phyloP scores from a whole-genome alignment of 1,139 yeast genomes.

The Debaryomyces udenii region DNA sequence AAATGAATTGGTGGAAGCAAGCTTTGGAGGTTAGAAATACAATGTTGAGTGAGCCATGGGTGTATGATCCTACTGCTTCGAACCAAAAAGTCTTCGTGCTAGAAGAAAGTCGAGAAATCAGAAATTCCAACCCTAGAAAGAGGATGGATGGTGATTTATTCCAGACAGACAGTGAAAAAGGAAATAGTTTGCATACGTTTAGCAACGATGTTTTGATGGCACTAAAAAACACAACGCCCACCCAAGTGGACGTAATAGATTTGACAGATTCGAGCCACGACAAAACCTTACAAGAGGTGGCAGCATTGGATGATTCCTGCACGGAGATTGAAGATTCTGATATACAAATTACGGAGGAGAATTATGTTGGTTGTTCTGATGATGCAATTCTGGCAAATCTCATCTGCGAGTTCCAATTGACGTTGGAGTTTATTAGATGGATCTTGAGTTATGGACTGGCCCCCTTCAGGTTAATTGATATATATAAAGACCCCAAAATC shows the following conservation, averaged over 20 bases:
- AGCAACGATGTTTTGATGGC: conserved; percentile 1
- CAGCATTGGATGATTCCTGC: neutral
- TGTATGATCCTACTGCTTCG: conserved; percentile 17
- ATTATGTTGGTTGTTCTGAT: conserved; percentile 7
- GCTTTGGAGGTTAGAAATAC: conserved; percentile 27
- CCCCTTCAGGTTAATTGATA: conserved; percentile 27
- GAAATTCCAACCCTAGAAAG: too few relatives aligned
- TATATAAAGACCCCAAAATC: conserved; percentile 28
- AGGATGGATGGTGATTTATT: too few relatives aligned
- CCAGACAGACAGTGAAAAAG: neutral
- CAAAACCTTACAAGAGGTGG: conserved; percentile 5
- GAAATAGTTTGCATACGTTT: neutral
- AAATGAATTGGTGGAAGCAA: conserved; percentile 37
- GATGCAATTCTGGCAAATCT: conserved; percentile 17
- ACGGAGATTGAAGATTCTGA: conserved; percentile 6
- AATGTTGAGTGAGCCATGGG: conserved; percentile 28
- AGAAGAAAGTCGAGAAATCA: too few relatives aligned
- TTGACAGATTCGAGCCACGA: conserved; percentile 9
- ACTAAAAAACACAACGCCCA: neutral
- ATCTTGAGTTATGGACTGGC: conserved; percentile 25
- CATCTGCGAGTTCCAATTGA: conserved; percentile 29
- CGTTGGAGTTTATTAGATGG: conserved; percentile 34
- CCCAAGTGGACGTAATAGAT: conserved; percentile 1
- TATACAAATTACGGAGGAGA: conserved; percentile 19
- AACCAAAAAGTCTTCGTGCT: too few relatives aligned